Evolutionary conservation across 2,329 filamentous ascomycete genomes (phyloP).

Genomic region (Tolypocladium capitatum): DNA sequence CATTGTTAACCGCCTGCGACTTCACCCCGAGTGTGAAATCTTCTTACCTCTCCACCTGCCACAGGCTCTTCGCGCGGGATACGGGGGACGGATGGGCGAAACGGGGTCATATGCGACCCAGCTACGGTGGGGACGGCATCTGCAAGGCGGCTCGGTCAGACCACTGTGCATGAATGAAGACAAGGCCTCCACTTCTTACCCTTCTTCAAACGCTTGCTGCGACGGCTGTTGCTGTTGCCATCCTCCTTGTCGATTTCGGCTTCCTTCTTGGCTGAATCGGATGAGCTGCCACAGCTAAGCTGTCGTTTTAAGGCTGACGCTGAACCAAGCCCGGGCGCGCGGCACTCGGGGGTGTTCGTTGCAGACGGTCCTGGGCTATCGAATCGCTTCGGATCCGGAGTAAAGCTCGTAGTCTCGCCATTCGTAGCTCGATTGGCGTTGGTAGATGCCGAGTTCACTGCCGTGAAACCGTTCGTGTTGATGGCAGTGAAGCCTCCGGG

Average conservation of each 20-base stretch:
- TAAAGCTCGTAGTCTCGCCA: slow-evolving; percentile 40
- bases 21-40: slow-evolving; percentile 10
- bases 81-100: slow-evolving; percentile 66
- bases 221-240: slow-evolving; percentile 53
- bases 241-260: slow-evolving; percentile 40
- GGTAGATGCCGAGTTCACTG: slow-evolving; percentile 59
- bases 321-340: slow-evolving; percentile 38
- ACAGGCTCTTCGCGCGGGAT: slow-evolving; percentile 41
- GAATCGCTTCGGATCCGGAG: slow-evolving; percentile 45
- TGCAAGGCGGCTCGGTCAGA: slow-evolving; percentile 10
- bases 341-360: slow-evolving; percentile 52
- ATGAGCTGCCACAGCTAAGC: slow-evolving; percentile 43
- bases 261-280: slow-evolving; percentile 36
- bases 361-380: slow-evolving; percentile 50
- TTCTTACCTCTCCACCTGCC: slow-evolving; percentile 27
- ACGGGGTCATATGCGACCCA: slow-evolving; percentile 92
- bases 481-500: slow-evolving; percentile 49
- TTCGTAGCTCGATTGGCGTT: slow-evolving; percentile 45
- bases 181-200: slow-evolving; percentile 9
- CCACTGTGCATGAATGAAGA: background rate
- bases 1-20: slow-evolving; percentile 5
- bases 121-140: slow-evolving; percentile 70
- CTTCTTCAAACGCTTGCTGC: slow-evolving; percentile 88
- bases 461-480: slow-evolving; percentile 52
- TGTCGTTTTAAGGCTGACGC: slow-evolving; percentile 65